Conservation (phyloP, 2,329 filamentous ascomycete genomes). For the Diaporthe vexans region DNA sequence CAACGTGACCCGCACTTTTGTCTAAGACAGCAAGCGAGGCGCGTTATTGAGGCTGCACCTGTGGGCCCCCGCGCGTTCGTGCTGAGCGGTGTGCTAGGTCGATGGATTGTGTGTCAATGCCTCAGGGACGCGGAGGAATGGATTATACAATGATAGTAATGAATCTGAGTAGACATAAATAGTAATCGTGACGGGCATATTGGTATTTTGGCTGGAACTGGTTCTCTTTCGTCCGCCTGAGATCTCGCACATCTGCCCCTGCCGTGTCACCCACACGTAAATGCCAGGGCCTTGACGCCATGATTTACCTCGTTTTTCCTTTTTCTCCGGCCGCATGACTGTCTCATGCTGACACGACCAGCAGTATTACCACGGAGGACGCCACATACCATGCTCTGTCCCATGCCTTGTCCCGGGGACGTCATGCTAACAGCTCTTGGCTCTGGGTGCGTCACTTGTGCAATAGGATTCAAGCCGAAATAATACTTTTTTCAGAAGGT, state of each 20-base stretch:
- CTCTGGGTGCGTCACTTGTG: too few relatives aligned
- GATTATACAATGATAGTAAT: background rate
- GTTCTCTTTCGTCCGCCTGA: background rate
- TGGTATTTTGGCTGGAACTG: background rate
- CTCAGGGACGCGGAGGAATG: background rate
- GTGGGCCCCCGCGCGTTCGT: background rate
- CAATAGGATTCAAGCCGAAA: too few relatives aligned
- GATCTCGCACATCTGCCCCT: background rate
- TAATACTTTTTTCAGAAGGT: too few relatives aligned
- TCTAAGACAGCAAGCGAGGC: conserved; percentile 29
- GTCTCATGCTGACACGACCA: conserved; percentile 5
- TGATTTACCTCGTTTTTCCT: background rate
- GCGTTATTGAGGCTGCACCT: background rate
- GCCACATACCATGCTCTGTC: conserved; percentile 10
- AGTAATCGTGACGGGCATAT: background rate
- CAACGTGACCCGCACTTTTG: conserved; percentile 45
- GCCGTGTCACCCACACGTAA: background rate
- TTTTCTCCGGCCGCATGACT: background rate
- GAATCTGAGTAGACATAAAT: background rate
- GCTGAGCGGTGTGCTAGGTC: background rate
- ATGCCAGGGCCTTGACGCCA: conserved; percentile 5
- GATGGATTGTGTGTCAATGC: background rate
- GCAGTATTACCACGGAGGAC: background rate
- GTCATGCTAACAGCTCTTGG: background rate
- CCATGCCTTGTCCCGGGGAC: background rate